Evolutionary conservation across 768 basidiomycete species (phyloP), one percentile per base, ranked within the genome.

Genomic region (Suillus lakei): DNA sequence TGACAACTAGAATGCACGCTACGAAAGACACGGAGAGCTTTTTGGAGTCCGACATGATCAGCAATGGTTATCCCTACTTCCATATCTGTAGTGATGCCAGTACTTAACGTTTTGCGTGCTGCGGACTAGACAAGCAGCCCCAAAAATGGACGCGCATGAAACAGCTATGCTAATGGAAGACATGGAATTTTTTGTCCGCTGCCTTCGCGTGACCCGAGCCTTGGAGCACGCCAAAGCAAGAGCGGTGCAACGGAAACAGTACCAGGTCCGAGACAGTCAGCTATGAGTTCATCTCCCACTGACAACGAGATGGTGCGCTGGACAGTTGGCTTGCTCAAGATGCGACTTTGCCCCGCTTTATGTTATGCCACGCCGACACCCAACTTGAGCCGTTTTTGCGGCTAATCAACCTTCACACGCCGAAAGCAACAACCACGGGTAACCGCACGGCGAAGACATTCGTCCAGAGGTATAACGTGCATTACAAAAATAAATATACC

Each of bases 1-100:
- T 38, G 18, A 67, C 71, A 12, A 70, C 41, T 0, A 64, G 59
- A 62, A 67, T 70, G 38, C 68, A 70, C 36, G 66, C 64, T 15
- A 68, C 64, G 16, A 69, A 39, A 34, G 65, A 69, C 30, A 50
- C 69, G 21, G 64, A 67, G 38, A 70, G 48, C 71, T 71, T 58
- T n/a, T 61, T 30, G n/a, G 58, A 58, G 44, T 60, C 53, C 60
- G 59, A n/a, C 21, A 54, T 13, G 32, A 12, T 12, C 32, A 30
- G 28, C 6, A 28, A 10, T 51, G 16, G 50, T 8, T 8, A 23
- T 54, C 41, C 67, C 55, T 65, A 68, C 71, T 30, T 70, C 64
- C 18, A 66, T 26, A 30, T 73, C 71, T 54, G 63, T 65, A 36
- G 64, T 63, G 26, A 67, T 60, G 30, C 5, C 34, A 2, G 51